Evolutionary conservation across 2,329 filamentous ascomycete genomes (phyloP).

Genomic region (Diplodia corticola): DNA sequence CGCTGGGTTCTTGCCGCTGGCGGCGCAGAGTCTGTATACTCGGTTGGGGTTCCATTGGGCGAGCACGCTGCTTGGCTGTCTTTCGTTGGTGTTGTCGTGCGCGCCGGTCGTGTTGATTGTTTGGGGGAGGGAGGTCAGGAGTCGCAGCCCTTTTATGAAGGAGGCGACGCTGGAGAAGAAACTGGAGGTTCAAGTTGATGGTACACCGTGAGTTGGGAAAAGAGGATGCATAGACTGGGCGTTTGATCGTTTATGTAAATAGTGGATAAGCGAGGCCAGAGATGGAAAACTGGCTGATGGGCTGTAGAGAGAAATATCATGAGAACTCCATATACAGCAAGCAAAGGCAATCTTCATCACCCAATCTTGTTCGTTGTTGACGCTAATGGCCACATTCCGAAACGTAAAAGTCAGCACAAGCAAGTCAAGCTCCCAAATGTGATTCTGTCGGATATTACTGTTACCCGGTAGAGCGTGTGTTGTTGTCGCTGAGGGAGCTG

Average conservation of each 20-base stretch:
- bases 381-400: too few species aligned
- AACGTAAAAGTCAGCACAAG: too few species aligned
- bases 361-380: too few species aligned
- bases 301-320: too few species aligned
- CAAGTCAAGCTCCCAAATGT: too few species aligned
- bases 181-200: neutral
- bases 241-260: neutral
- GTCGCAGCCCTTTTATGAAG: conserved; percentile 42
- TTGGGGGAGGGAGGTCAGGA: conserved; percentile 45
- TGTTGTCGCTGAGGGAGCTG: too few species aligned
- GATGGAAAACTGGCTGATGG: too few species aligned
- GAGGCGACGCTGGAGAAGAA: conserved; percentile 28
- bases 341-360: too few species aligned
- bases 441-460: too few species aligned
- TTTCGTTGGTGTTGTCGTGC: conserved; percentile 46
- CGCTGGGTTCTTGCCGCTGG: conserved; percentile 51
- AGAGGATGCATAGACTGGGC: neutral
- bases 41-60: conserved; percentile 53
- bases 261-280: too few species aligned
- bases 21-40: conserved; percentile 50
- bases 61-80: conserved; percentile 48
- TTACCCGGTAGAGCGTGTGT: too few species aligned
- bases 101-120: conserved; percentile 48
- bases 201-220: neutral
- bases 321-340: too few species aligned